These are phyloP conservation scores for Cenchrus purpureus DNA, from an alignment of 176 grass and related monocot species.

Conservation along the genomic window DNA sequence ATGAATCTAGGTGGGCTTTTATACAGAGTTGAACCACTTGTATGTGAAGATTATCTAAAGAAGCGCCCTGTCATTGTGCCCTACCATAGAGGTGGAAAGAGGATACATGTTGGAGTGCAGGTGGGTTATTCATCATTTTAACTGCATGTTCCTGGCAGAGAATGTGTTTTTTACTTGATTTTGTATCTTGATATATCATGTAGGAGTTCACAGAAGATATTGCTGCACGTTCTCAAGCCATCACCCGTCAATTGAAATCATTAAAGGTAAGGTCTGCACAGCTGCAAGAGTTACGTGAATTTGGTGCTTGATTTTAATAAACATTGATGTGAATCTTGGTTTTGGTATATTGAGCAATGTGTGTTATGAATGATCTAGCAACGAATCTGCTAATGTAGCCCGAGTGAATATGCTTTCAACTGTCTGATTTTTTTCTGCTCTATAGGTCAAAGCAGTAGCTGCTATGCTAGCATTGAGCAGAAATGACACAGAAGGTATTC, in stretches of 20 bases:
- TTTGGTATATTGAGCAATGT: conserved; percentile 22
- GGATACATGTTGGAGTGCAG: conserved; percentile 93
- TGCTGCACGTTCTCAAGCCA: conserved; percentile 57
- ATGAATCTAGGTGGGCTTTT: conserved; percentile 69
- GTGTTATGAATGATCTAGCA: conserved; percentile 21
- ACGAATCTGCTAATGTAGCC: background rate
- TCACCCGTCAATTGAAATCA: conserved; percentile 56
- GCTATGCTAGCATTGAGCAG: conserved; percentile 72
- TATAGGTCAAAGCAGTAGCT: conserved; percentile 85
- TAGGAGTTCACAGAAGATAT: conserved; percentile 89
- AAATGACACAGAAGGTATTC: conserved; percentile 71
- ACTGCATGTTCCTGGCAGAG: background rate
- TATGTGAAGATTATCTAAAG: conserved; percentile 88
- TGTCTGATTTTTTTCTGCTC: background rate
- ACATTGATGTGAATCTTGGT: conserved; percentile 17
- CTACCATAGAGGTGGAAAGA: conserved; percentile 96
- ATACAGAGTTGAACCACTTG: conserved; percentile 97
- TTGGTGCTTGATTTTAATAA: conserved; percentile 15
- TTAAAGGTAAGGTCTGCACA: conserved; percentile 63
- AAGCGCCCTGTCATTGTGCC: conserved; percentile 85
- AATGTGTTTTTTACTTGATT: conserved; percentile 30
- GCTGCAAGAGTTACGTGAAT: background rate
- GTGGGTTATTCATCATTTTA: conserved; percentile 53
- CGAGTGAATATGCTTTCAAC: conserved; percentile 6
- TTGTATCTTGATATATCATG: conserved; percentile 38